Conservation (phyloP, 1,284 basidiomycete genomes). For the Pseudozyma pruni region DNA sequence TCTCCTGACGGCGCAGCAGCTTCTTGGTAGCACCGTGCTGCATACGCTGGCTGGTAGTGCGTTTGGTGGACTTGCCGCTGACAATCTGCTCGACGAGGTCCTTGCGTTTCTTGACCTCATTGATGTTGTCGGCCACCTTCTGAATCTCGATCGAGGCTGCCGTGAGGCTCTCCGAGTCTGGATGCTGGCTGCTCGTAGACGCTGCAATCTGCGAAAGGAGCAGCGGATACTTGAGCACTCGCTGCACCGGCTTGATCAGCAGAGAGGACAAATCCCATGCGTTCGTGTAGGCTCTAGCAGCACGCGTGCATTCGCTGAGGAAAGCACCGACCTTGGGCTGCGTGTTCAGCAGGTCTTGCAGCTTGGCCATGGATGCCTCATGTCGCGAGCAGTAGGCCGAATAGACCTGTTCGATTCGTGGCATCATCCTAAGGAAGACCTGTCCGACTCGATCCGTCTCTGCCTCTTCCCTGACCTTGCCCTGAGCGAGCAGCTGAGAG, state of each 20-base stretch:
- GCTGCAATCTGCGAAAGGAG: constrained; percentile 78
- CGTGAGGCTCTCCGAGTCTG: constrained; percentile 77
- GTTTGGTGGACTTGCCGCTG: constrained; percentile 38
- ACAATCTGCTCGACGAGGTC: constrained; percentile 74
- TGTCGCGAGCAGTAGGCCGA: constrained; percentile 88
- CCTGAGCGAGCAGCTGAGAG: constrained; percentile 20
- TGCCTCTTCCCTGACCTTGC: constrained; percentile 20
- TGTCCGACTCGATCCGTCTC: constrained; percentile 77
- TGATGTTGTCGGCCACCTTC: constrained; percentile 82
- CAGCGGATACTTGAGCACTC: constrained; percentile 80
- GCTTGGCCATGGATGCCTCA: constrained; percentile 77
- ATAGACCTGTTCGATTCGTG: constrained; percentile 81
- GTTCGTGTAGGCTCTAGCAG: constrained; percentile 72
- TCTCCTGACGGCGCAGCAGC: constrained; percentile 55
- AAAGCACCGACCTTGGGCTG: constrained; percentile 62
- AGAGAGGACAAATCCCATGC: constrained; percentile 94
- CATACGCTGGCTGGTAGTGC: constrained; percentile 40
- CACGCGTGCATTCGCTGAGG: constrained; percentile 67
- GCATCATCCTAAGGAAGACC: constrained; percentile 80
- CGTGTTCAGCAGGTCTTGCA: constrained; percentile 62
- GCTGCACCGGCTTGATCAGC: constrained; percentile 75
- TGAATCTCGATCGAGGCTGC: constrained; percentile 78
- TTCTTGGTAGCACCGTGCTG: constrained; percentile 48
- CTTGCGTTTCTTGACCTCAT: constrained; percentile 83
- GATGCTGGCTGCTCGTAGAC: constrained; percentile 77